Evolutionary conservation across 2,329 filamentous ascomycete species (phyloP).

Genomic region (Penicillium sp.): DNA sequence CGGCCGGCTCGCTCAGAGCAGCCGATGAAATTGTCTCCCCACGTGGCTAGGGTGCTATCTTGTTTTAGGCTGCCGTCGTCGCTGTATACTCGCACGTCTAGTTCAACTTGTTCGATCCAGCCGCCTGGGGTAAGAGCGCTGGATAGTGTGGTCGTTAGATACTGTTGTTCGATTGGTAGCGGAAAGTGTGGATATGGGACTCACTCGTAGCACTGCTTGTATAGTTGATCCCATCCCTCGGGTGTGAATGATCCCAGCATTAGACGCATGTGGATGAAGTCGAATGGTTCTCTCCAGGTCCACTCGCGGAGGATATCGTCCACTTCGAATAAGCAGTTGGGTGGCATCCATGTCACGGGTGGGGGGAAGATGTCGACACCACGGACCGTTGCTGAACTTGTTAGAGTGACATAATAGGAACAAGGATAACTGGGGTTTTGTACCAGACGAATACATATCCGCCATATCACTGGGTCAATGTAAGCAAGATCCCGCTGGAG

Average conservation of each 20-base stretch:
- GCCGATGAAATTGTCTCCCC: constrained; percentile 16
- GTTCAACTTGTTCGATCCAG: constrained; percentile 11
- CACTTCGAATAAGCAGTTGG: constrained; percentile 23
- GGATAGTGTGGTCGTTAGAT: background rate
- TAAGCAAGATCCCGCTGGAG: background rate
- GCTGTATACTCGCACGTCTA: constrained; percentile 9
- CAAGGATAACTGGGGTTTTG: background rate
- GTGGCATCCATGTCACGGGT: constrained; percentile 18
- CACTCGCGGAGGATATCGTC: constrained; percentile 19
- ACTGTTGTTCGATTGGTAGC: background rate
- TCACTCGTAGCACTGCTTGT: constrained; percentile 11
- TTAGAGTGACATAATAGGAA: background rate
- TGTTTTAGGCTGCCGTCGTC: constrained; percentile 4
- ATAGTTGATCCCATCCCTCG: constrained; percentile 1
- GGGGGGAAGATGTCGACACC: constrained; percentile 21
- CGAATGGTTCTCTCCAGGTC: constrained; percentile 19
- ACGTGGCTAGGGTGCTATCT: constrained; percentile 2
- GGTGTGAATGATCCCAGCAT: constrained; percentile 10
- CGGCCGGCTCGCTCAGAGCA: constrained; percentile 19
- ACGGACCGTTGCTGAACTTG: constrained; percentile 8
- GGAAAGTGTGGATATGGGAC: background rate
- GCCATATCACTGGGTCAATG: constrained; percentile 5
- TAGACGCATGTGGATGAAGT: constrained; percentile 19
- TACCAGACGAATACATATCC: constrained; percentile 6
- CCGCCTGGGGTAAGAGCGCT: constrained; percentile 3